phyloP scores from a whole-genome alignment of 441 rosid species.

The Pelargonium exstipulatum region DNA sequence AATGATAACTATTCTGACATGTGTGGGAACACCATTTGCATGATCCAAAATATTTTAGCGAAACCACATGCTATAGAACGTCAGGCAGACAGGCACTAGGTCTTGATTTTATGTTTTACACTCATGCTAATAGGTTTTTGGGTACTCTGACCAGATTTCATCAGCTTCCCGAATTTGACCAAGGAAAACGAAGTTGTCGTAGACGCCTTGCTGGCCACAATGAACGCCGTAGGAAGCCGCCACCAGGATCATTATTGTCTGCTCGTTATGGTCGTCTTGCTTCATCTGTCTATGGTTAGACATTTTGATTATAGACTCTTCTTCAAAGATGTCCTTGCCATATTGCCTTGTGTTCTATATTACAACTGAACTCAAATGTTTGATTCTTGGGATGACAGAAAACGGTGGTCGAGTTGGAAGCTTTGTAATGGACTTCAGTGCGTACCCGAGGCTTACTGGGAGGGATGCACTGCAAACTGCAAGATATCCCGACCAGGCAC shows the following conservation, averaged over 20 bases:
- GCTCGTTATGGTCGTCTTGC: slow-evolving; percentile 41
- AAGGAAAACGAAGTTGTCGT: slow-evolving; percentile 83
- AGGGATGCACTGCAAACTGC: slow-evolving; percentile 43
- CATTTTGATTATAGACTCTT: slow-evolving; percentile 9
- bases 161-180: slow-evolving; percentile 88
- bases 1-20: too few species aligned
- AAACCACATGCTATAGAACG: background rate
- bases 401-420: slow-evolving; percentile 43
- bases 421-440: slow-evolving; percentile 55
- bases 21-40: too few species aligned
- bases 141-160: slow-evolving; percentile 57
- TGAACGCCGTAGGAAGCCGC: slow-evolving; percentile 86
- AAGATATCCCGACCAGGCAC: slow-evolving; percentile 35
- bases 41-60: too few species aligned
- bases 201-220: slow-evolving; percentile 91
- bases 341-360: background rate
- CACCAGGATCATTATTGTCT: slow-evolving; percentile 48
- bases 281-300: slow-evolving; percentile 49
- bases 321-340: slow-evolving; percentile 7
- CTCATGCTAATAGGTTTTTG: slow-evolving; percentile 10
- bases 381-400: slow-evolving; percentile 37
- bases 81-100: background rate
- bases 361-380: background rate
- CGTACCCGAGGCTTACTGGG: slow-evolving; percentile 35
- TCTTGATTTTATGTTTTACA: background rate